Evolutionary conservation across 2,329 filamentous ascomycete genomes (phyloP), one percentile per base, ranked within the genome.

Genomic region (Nigrospora sphaerica): DNA sequence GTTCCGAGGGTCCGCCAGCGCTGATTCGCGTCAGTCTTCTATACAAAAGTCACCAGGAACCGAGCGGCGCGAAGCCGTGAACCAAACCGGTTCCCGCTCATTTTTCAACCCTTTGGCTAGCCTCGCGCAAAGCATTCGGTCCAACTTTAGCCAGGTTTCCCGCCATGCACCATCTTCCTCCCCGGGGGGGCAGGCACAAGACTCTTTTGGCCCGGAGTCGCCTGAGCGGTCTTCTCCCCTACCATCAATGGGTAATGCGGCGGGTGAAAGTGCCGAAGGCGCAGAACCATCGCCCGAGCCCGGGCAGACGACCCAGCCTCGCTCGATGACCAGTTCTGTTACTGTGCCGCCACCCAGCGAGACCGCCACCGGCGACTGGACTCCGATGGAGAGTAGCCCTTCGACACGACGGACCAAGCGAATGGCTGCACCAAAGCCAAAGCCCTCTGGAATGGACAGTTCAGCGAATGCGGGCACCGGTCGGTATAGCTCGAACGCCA

Each of bases 1-100:
- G 0, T 82, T 82, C 52, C 68, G 73, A 44, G 60, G 67, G 13
- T 67, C 12, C 50, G 57, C 32, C 62, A 58, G 6, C 52, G 23
- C 23, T 28, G 42, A 54, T 19, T 49, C 54, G 14, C 53, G 50
- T 19, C 59, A 57, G 43, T 52, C 54, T 6, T 57, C 56, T 32
- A 40, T 55, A 10, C 33, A 52, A 2, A 56, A 54, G 37, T 62
- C 59, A 28, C 57, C 59, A 19, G 51, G 51, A 33, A 56, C 51
- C 9, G 46, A 55, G 39, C 48, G 47, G 34, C 53, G 49, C 36
- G 34, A 47, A 10, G 39, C 36, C 12, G 13, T n/a, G 6, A 36
- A 37, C 12, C 39, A 49, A 14, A 14, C 32, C n/a, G 13, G 40
- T 13, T 31, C 39, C 14, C 33, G 46, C 11, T 46, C 32, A 6